These are phyloP conservation scores for Pythium periplocum DNA, from an alignment of 352 stramenopile species.

Conservation along the genomic window DNA sequence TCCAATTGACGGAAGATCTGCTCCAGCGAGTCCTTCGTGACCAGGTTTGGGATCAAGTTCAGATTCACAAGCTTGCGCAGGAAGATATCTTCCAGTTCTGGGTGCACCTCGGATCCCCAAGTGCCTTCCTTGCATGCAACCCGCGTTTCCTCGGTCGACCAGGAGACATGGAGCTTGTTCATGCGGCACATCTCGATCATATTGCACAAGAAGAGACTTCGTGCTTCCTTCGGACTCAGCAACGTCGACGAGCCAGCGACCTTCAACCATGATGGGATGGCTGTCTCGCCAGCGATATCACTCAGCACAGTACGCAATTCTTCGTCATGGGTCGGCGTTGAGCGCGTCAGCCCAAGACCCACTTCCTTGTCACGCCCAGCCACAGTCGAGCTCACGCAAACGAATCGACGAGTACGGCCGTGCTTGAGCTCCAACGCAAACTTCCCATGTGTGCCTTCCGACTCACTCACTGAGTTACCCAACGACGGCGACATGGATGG, in stretches of 20 bases:
- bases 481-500: constrained; percentile 67
- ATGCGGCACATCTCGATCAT: constrained; percentile 87
- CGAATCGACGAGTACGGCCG: constrained; percentile 66
- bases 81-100: constrained; percentile 81
- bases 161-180: constrained; percentile 84
- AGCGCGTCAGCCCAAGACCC: constrained; percentile 56
- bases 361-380: constrained; percentile 68
- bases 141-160: constrained; percentile 83
- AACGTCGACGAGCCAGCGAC: constrained; percentile 70
- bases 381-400: constrained; percentile 64
- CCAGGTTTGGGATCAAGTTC: constrained; percentile 75
- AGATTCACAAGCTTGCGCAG: constrained; percentile 75
- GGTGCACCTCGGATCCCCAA: constrained; percentile 75
- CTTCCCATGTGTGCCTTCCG: constrained; percentile 65
- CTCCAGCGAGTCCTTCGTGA: constrained; percentile 73
- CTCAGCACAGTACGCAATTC: constrained; percentile 65
- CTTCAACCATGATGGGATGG: constrained; percentile 61
- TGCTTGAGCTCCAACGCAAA: constrained; percentile 85
- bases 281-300: constrained; percentile 59
- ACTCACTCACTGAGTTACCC: constrained; percentile 33
- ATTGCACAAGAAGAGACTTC: constrained; percentile 80
- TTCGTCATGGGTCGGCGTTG: constrained; percentile 48
- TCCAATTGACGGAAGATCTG: constrained; percentile 72
- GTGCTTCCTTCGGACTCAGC: constrained; percentile 67
- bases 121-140: constrained; percentile 84